Base-by-base conservation (phyloP, 2,329 filamentous ascomycete species). In the Cercospora brassicicola region DNA sequence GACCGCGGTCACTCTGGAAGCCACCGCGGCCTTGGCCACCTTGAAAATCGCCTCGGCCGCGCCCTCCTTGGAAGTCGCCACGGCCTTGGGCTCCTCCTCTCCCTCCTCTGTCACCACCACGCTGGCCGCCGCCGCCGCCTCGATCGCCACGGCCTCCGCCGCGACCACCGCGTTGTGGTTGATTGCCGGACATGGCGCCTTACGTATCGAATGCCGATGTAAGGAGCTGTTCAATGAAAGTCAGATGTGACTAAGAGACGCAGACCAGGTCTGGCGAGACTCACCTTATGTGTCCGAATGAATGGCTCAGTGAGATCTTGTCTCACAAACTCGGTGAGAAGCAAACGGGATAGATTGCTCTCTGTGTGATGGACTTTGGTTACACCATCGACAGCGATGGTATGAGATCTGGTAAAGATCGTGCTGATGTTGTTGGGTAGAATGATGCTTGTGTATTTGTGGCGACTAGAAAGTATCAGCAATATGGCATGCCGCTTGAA, bases 11-110 rank as follows among this genome's bases (percentile, higher is more conserved):
- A 28, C 73, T 68, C 33, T 68, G 64, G 13, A 73, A 71, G 65
- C 73, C 72, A 65, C 76, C 72, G 59, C 74, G 69, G 31, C 73
- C 72, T 11, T 55, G 60, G 31, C 62, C 64, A 39, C 73, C 72
- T 11, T 61, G 60, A 18, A 61, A 65, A 42, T 65, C 61, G 23
- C 62, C 64, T 28, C 71, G 56, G 31, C 70, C 65, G 11, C 65
- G 57, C 31, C 63, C 66, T 33, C 67, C 55, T 42, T 55, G 61
- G 45, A 28, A 53, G 48, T 63, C 59, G 30, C 59, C 64, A 20
- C 71, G 68, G 55, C 71, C 62, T 26, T 62, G 56, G 26, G 62
- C 69, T 18, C 71, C 64, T 7, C 68, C 65, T 31, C 68, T 33
- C 33, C 62, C 39, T 33, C 60, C 68, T n/a, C 68, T 64, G 48